phyloP scores from a whole-genome alignment of 2,329 filamentous ascomycete genomes.

The Paramyrothecium roridum region DNA sequence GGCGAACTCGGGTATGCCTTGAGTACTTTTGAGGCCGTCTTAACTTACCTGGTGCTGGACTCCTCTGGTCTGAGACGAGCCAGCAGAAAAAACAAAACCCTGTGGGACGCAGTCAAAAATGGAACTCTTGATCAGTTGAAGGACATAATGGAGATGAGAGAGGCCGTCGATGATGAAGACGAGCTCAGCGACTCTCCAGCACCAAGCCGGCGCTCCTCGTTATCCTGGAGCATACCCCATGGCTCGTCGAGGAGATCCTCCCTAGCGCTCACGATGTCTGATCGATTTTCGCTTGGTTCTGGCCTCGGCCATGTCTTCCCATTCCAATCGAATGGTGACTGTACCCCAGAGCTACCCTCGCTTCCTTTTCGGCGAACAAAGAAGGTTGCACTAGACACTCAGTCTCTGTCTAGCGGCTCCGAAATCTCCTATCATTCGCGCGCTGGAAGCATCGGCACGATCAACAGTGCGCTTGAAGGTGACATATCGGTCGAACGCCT shows the following conservation, averaged over 20 bases:
- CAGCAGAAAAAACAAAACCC: conserved; percentile 76
- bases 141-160: conserved; percentile 73
- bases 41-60: conserved; percentile 82
- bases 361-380: conserved; percentile 55
- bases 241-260: conserved; percentile 41
- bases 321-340: conserved; percentile 61
- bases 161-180: conserved; percentile 43
- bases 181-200: conserved; percentile 33
- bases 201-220: conserved; percentile 42
- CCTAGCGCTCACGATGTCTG: conserved; percentile 36
- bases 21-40: conserved; percentile 91
- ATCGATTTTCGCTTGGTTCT: conserved; percentile 52
- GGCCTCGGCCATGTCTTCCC: conserved; percentile 85
- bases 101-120: conserved; percentile 84
- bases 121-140: conserved; percentile 74
- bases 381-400: conserved; percentile 83
- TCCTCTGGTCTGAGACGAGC: conserved; percentile 79
- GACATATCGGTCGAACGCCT: conserved; percentile 81
- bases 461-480: conserved; percentile 71
- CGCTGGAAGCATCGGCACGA: conserved; percentile 73
- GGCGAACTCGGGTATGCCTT: conserved; percentile 95
- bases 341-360: conserved; percentile 29
- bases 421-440: conserved; percentile 79
- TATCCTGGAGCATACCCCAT: conserved; percentile 45
- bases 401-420: conserved; percentile 85